Percentiles rank a stretch among this genome's conserved stretches.
phyloP scores from a whole-genome alignment of 2,329 filamentous ascomycete genomes.

The Colletotrichum sp. region DNA sequence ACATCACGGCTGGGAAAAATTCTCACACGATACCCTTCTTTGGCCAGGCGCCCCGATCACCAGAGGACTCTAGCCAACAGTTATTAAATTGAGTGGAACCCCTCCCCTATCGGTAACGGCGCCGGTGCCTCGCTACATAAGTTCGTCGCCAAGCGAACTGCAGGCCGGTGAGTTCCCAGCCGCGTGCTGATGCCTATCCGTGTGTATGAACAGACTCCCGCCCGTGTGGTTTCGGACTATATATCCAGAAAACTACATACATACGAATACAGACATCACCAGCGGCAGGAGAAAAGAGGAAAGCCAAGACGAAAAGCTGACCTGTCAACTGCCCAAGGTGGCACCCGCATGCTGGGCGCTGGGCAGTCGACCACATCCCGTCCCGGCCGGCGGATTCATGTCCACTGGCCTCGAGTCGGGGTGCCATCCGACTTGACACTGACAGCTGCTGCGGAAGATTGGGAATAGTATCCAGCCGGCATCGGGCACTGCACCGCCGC shows the following conservation, averaged over 20 bases:
- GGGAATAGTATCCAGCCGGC: background rate
- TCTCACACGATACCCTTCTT: background rate
- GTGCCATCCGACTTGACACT: constrained; percentile 1
- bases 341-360: background rate
- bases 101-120: constrained; percentile 4
- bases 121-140: constrained; percentile 10
- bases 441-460: background rate
- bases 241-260: background rate
- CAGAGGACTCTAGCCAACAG: background rate
- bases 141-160: background rate
- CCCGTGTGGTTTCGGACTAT: background rate
- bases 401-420: background rate
- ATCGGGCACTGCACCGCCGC: constrained; percentile 9
- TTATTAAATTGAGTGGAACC: background rate
- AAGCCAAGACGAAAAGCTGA: background rate
- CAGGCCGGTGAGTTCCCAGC: background rate
- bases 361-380: background rate
- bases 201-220: background rate
- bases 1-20: background rate
- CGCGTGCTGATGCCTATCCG: background rate
- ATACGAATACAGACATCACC: background rate
- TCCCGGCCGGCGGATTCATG: background rate
- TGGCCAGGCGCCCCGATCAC: background rate
- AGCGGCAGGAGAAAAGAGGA: background rate
- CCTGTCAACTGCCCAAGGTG: background rate